Evolutionary conservation across 2,329 filamentous ascomycete species (phyloP).

Genomic region (Cladosporium sp.): DNA sequence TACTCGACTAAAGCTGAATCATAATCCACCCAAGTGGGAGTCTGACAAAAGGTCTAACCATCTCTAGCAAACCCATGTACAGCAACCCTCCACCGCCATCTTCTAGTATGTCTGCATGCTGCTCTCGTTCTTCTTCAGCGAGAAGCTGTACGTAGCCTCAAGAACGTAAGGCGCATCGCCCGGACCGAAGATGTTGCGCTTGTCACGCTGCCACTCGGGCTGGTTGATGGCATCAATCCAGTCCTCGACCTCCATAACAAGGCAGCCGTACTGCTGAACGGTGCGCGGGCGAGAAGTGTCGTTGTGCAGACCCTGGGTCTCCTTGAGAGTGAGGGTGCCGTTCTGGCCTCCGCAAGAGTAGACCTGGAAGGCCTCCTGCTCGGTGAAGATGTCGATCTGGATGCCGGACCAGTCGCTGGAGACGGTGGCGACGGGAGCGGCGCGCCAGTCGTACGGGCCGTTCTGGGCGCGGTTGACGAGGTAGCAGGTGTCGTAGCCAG

Average conservation of each 20-base stretch:
- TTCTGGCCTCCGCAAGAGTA: constrained; percentile 79
- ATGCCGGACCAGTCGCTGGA: constrained; percentile 77
- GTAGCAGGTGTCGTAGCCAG: constrained; percentile 78
- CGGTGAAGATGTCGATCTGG: constrained; percentile 71
- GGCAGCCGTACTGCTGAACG: constrained; percentile 72
- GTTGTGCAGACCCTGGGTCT: constrained; percentile 61
- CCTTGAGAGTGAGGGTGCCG: constrained; percentile 60
- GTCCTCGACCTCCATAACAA: constrained; percentile 89
- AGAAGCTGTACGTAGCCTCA: constrained; percentile 44
- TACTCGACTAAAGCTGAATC: background rate
- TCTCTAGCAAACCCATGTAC: no score
- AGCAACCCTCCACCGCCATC: no score
- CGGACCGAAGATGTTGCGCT: constrained; percentile 48
- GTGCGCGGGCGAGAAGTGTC: constrained; percentile 54
- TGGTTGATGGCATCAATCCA: constrained; percentile 96
- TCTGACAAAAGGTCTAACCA: no score
- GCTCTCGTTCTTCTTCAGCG: constrained; percentile 18
- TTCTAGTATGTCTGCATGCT: background rate
- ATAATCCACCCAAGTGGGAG: background rate
- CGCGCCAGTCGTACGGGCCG: constrained; percentile 61
- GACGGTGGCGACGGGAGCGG: constrained; percentile 59
- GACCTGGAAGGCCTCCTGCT: constrained; percentile 84
- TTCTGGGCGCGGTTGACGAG: constrained; percentile 59
- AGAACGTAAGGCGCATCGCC: constrained; percentile 40
- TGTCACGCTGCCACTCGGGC: constrained; percentile 73